Percentiles rank a stretch among this genome's conserved stretches.
These are phyloP conservation scores for Pleomassaria siparia DNA, from an alignment of 2,329 filamentous ascomycete genomes.

Conservation along the genomic window DNA sequence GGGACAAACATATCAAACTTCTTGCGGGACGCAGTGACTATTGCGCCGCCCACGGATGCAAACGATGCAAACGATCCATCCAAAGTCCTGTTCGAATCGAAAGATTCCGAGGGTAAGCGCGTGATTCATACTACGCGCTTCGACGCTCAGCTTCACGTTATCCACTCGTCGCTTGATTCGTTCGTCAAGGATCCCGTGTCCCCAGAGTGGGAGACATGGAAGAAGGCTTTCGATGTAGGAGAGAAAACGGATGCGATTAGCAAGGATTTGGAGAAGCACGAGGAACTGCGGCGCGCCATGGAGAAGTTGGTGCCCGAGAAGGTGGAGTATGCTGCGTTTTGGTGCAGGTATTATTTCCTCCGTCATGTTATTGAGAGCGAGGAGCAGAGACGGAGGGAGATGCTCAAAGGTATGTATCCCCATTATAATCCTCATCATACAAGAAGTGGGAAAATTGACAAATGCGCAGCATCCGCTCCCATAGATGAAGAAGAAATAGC, in stretches of 20 bases:
- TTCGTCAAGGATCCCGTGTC: conserved; percentile 81
- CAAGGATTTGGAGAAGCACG: conserved; percentile 79
- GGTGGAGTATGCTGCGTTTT: conserved; percentile 88
- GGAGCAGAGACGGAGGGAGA: conserved; percentile 82
- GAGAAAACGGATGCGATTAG: conserved; percentile 83
- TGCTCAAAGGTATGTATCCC: conserved; percentile 74
- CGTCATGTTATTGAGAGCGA: conserved; percentile 91
- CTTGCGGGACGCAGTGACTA: conserved; percentile 83
- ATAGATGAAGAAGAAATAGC: conserved; percentile 73
- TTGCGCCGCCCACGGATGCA: conserved; percentile 67
- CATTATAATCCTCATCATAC: background rate
- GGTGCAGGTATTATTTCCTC: conserved; percentile 94
- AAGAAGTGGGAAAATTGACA: background rate
- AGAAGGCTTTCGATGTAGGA: conserved; percentile 74
- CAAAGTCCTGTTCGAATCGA: conserved; percentile 86
- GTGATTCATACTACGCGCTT: conserved; percentile 94
- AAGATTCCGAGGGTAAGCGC: conserved; percentile 83
- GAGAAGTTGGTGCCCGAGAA: conserved; percentile 92
- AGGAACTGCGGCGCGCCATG: conserved; percentile 84
- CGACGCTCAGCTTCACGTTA: conserved; percentile 93
- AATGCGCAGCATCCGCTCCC: conserved; percentile 56
- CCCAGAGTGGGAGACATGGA: conserved; percentile 74
- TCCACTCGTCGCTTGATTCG: conserved; percentile 78
- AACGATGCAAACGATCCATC: conserved; percentile 49
- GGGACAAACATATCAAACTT: conserved; percentile 88